A percentile compares a stretch with the other conserved stretches of the same genome.
Evolutionary conservation across 2,329 filamentous ascomycete species (phyloP).

Genomic region (Fusarium sp.): DNA sequence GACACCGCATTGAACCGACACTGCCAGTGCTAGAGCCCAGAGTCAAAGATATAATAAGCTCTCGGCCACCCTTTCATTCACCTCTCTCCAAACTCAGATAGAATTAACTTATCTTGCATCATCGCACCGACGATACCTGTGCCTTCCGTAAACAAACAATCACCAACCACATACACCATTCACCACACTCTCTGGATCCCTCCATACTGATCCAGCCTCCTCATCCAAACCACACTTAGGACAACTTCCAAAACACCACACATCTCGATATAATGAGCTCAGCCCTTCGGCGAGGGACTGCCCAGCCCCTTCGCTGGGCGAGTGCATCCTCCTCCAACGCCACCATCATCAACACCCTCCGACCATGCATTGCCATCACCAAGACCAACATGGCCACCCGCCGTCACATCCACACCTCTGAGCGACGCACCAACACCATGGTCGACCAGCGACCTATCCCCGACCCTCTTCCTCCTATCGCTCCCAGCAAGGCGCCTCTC

Average conservation of each 20-base stretch:
- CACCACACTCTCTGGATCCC: slow-evolving; percentile 29
- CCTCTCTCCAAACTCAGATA: slow-evolving; percentile 22
- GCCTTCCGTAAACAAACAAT: slow-evolving; percentile 32
- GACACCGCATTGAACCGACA: slow-evolving; percentile 34
- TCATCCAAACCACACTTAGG: slow-evolving; percentile 20
- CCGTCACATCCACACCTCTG: slow-evolving; percentile 56
- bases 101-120: slow-evolving; percentile 43
- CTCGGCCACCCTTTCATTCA: slow-evolving; percentile 34
- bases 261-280: slow-evolving; percentile 45
- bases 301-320: slow-evolving; percentile 47
- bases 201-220: slow-evolving; percentile 36
- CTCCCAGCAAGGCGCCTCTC: slow-evolving; percentile 63
- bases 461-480: slow-evolving; percentile 49
- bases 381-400: slow-evolving; percentile 37
- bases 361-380: slow-evolving; percentile 42
- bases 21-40: slow-evolving; percentile 13
- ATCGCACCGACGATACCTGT: slow-evolving; percentile 9
- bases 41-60: slow-evolving; percentile 36
- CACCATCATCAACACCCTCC: slow-evolving; percentile 39
- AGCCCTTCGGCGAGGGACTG: slow-evolving; percentile 48
- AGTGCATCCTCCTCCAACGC: slow-evolving; percentile 36
- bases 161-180: background rate
- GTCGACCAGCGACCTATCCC: slow-evolving; percentile 51
- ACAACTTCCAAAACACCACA: slow-evolving; percentile 14
- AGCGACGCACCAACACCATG: slow-evolving; percentile 55